Base-by-base conservation (phyloP, 768 basidiomycete genomes). In the Cyclocybe aegerita region DNA sequence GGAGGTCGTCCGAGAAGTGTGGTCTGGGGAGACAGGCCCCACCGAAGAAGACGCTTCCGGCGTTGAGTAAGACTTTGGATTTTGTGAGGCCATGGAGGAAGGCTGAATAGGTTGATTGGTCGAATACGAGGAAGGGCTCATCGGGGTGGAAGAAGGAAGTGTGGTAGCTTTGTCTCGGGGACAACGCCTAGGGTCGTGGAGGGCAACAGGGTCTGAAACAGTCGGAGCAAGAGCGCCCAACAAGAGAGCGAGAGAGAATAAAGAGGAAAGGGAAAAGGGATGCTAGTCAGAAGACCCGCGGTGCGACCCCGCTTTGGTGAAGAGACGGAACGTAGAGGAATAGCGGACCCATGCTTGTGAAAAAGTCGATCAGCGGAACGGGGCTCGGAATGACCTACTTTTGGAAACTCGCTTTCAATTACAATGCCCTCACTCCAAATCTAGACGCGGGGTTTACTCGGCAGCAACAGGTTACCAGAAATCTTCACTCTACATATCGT, bases 331-430 rank as follows among this genome's bases (percentile, higher is more conserved):
- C 44, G 49, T 39, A 42, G 37, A 38, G 33, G 42, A 39, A 47
- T 39, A 54, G 48, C 40, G 47, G 32, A 46, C 43, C 37, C 40
- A 43, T 45, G 31, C 51, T 50, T 39, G 54, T 57, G 54, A 56
- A 57, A 52, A 46, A 39, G 31, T 40, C 49, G 48, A 56, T 57
- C 55, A 58, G 52, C 54, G 58, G 55, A 61, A 59, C 55, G 54
- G 53, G 53, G 50, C 54, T 55, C 49, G 53, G 53, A 54, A 49
- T 54, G 48, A 56, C 54, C 51, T 43, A 57, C 49, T 54, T 50
- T 54, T 53, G 50, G 45, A 44, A 39, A 37, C 49, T 34, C 48
- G 42, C 50, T 48, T 48, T 50, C 53, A 50, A 58, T 58, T 53
- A 58, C 49, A 45, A 41, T 31, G 30, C 15, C 47, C 38, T 16